Base-by-base conservation (phyloP, 129 eudicot species). In the Erigeron canadensis region DNA sequence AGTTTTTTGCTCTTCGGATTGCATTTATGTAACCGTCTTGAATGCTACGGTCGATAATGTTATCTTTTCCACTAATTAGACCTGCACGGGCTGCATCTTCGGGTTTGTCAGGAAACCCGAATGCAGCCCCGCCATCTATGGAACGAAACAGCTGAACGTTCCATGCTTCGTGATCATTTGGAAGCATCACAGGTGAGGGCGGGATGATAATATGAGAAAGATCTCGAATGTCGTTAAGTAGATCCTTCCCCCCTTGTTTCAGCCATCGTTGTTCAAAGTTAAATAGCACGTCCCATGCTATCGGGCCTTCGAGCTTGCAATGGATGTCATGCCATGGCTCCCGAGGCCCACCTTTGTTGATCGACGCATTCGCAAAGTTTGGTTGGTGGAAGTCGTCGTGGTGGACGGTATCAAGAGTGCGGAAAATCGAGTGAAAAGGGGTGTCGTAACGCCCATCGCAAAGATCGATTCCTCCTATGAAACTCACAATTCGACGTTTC, bases 291-390 rank as follows among this genome's bases (percentile, higher is more conserved):
- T 91, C 97, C 97, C 97, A 91, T 12, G 94, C 96, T 38, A 77
- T 86, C 0, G 86, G 86, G 6, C 97, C 97, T 70, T 88, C 97
- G 60, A 91, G 76, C 23, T 73, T 72, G 71, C 86, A 85, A 23
- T 91, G 97, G 37, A 91, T 84, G 17, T 91, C 97, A 37, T 91
- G 97, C 97, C 97, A 91, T 1, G 97, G 97, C 71, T 91, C 96
- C 44, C 96, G 79, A 0, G 97, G 97, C 2, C 96, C 97, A 17
- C 97, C 97, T 86, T 88, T 86, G 28, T 77, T 37, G 15, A 91
- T 67, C 0, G 96, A 76, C 0, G 91, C 51, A 7, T 87, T 89
- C 0, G 45, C 44, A 64, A 84, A 86, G 51, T 91, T 91, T 0
- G 93, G 94, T 74, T 91, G 97, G 66, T 91, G 94, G 73, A 88